A percentile compares a stretch with the other conserved stretches of the same genome.
Evolutionary conservation across 208 protist species (phyloP).

Genomic region (Trypanosoma cruzi): DNA sequence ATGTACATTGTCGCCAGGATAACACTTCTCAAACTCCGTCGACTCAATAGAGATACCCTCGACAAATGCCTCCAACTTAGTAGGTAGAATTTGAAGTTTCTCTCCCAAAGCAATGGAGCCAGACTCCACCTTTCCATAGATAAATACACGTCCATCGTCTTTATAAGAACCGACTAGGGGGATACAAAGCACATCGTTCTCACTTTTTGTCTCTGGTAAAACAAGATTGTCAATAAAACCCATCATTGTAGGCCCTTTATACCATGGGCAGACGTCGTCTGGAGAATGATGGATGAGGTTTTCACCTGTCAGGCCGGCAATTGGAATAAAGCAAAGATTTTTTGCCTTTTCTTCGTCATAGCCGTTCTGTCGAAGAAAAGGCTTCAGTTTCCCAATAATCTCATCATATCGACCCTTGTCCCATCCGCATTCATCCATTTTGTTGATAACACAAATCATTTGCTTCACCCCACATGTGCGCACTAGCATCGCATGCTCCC

Average conservation of each 20-base stretch:
- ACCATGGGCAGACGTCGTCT: slow-evolving; percentile 87
- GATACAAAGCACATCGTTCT: slow-evolving; percentile 91
- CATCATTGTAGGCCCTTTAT: slow-evolving; percentile 93
- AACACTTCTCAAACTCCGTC: slow-evolving; percentile 87
- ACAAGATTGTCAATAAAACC: slow-evolving; percentile 89
- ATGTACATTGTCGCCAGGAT: slow-evolving; percentile 94
- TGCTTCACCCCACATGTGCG: slow-evolving; percentile 98
- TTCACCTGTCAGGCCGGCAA: slow-evolving; percentile 94
- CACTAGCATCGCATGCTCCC: slow-evolving; percentile 99
- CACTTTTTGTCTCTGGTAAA: slow-evolving; percentile 78
- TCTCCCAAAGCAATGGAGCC: slow-evolving; percentile 92
- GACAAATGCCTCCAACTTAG: slow-evolving; percentile 72
- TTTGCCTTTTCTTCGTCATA: slow-evolving; percentile 88
- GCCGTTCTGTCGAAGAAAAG: slow-evolving; percentile 96
- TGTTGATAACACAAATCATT: slow-evolving; percentile 99
- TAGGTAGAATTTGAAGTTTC: slow-evolving; percentile 85
- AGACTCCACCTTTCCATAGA: slow-evolving; percentile 96
- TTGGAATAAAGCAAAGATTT: slow-evolving; percentile 96
- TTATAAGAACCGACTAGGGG: slow-evolving; percentile 96
- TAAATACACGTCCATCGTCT: slow-evolving; percentile 93
- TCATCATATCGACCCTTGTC: slow-evolving; percentile 96
- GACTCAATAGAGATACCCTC: slow-evolving; percentile 92
- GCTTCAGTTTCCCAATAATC: slow-evolving; percentile 94
- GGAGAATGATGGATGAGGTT: slow-evolving; percentile 93
- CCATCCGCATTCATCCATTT: slow-evolving; percentile 99